Evolutionary conservation across 331 rosid genomes (phyloP), one percentile per base, ranked within the genome.

Genomic region (Erythrophleum ivorense): DNA sequence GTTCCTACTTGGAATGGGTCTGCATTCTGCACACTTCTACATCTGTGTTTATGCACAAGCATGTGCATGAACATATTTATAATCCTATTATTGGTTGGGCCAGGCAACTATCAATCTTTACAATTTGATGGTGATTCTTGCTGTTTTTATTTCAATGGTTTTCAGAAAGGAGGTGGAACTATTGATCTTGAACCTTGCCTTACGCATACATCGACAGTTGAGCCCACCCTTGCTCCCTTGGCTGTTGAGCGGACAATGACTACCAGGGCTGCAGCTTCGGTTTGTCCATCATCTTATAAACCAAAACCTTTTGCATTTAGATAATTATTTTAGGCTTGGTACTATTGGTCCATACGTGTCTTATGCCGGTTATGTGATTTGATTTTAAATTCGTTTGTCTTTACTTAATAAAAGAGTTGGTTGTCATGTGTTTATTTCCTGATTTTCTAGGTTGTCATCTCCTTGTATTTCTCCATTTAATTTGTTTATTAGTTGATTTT

Each of bases 181-280:
- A 91, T 93, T 85, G 96, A 95, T 85, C 98, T 95, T 38, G 96
- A 95, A 89, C 98, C 98, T n/a, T 93, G 97, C 87, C 98, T 90
- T 50, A 91, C 98, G 6, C 96, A 93, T 86, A 91, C 97, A 71
- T 90, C 98, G 83, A 87, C 98, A 14, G 88, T 95, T 76, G 98
- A 95, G 84, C 98, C 98, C 68, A 95, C 98, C 71, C 98, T 95
- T 86, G 98, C 98, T 84, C 98, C 97, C 31, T 91, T 88, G 73
- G 86, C 97, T 82, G 93, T 90, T 57, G 98, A 95, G 91, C 92
- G 98, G 83, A 88, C 96, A 71, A 91, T 95, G 89, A 95, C 98
- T 19, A 95, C 98, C 50, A 90, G 98, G 85, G 96, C 98, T 76
- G 97, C 98, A 31, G 98, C 98, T 86, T 95, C 98, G 89, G 98